These are phyloP conservation scores for Baorangia bicolor DNA, from an alignment of 768 basidiomycete genomes.

Conservation along the genomic window DNA sequence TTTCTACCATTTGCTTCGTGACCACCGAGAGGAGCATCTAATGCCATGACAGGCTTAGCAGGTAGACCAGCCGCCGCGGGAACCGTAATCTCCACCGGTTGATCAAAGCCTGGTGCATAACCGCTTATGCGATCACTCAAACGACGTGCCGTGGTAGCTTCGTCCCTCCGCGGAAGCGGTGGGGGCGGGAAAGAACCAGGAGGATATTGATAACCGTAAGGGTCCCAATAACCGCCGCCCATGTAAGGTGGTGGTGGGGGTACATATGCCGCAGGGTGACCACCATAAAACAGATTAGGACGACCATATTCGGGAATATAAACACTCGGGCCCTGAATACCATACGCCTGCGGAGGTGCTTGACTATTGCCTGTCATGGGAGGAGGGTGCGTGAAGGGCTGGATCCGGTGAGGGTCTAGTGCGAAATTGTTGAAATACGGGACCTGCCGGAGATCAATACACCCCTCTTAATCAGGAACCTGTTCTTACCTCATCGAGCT, in stretches of 20 bases:
- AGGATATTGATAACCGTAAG: constrained; percentile 42
- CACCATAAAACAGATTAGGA: constrained; percentile 40
- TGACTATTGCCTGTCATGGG: constrained; percentile 63
- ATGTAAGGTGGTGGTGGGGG: constrained; percentile 41
- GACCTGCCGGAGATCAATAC: constrained; percentile 48
- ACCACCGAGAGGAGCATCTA: constrained; percentile 50
- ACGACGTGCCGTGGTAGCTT: constrained; percentile 56
- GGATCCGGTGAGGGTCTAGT: constrained; percentile 91
- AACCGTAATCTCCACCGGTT: constrained; percentile 41
- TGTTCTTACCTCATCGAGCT: constrained; percentile 75
- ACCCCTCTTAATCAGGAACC: constrained; percentile 3
- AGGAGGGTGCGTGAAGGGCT: constrained; percentile 81
- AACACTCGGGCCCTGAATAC: constrained; percentile 61
- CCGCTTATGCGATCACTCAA: constrained; percentile 83
- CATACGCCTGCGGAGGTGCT: constrained; percentile 84
- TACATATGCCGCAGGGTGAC: constrained; percentile 35
- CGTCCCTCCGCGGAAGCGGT: constrained; percentile 53
- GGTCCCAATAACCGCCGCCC: constrained; percentile 44
- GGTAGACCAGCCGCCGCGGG: constrained; percentile 75
- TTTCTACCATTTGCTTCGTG: constrained; percentile 34
- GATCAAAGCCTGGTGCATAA: constrained; percentile 54
- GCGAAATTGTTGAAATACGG: constrained; percentile 95
- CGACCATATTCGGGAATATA: constrained; percentile 49
- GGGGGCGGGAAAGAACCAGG: constrained; percentile 36
- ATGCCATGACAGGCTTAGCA: constrained; percentile 66